phyloP scores from a whole-genome alignment of 2,329 filamentous ascomycete genomes.

The Penicillium sp. region DNA sequence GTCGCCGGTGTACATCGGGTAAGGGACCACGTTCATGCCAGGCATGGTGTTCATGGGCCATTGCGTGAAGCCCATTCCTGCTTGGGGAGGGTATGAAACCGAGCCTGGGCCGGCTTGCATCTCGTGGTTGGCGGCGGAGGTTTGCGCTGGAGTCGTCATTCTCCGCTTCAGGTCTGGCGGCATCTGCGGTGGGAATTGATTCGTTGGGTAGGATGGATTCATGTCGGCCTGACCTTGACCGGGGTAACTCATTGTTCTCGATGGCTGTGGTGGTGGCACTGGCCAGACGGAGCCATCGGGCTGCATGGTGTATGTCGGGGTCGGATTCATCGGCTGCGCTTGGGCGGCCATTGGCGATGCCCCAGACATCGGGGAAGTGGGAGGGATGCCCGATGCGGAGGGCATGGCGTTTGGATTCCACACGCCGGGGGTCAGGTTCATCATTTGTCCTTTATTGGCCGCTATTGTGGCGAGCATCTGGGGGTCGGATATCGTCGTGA shows the following conservation, averaged over 20 bases:
- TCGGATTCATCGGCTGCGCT: conserved; percentile 34
- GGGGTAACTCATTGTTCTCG: conserved; percentile 41
- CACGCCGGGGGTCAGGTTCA: conserved; percentile 37
- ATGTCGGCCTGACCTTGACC: conserved; percentile 38
- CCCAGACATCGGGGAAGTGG: conserved; percentile 33
- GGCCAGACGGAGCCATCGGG: conserved; percentile 43
- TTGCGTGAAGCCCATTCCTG: conserved; percentile 34
- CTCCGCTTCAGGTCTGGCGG: conserved; percentile 40
- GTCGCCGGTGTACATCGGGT: conserved; percentile 38
- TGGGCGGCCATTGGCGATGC: conserved; percentile 38
- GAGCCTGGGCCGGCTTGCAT: conserved; percentile 33
- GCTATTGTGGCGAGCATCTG: conserved; percentile 40
- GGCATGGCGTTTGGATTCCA: conserved; percentile 34
- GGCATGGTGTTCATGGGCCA: conserved; percentile 38
- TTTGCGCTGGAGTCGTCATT: conserved; percentile 41
- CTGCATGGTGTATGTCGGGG: conserved; percentile 38
- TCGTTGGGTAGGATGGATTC: conserved; percentile 30
- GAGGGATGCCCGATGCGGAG: conserved; percentile 33
- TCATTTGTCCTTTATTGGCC: conserved; percentile 36
- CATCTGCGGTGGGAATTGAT: conserved; percentile 35
- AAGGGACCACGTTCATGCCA: conserved; percentile 36
- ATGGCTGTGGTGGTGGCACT: conserved; percentile 29
- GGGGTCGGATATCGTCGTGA: conserved; percentile 41
- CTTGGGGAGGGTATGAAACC: conserved; percentile 35
- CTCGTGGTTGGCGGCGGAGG: conserved; percentile 24